phyloP scores from a whole-genome alignment of 768 basidiomycete species.

The Phylloporus scabripes region DNA sequence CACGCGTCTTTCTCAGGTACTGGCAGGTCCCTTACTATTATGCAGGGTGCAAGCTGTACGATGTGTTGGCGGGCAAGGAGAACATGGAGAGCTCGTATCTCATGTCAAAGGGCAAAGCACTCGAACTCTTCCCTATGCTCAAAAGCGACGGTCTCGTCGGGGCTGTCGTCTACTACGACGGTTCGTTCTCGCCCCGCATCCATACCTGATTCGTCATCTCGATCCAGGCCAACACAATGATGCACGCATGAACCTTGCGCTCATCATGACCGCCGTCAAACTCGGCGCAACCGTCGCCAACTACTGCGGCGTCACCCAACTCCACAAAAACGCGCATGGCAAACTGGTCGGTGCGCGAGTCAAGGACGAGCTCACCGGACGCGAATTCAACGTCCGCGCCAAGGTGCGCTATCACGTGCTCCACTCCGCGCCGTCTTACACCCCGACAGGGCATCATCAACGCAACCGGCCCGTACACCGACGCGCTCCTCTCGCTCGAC shows the following conservation, averaged over 20 bases:
- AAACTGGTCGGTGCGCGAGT: constrained; percentile 70
- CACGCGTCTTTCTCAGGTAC: constrained; percentile 43
- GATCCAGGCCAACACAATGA: constrained; percentile 91
- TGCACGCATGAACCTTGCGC: constrained; percentile 94
- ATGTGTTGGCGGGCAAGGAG: constrained; percentile 88
- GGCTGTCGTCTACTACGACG: constrained; percentile 96
- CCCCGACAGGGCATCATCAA: constrained; percentile 77
- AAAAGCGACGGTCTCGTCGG: constrained; percentile 90
- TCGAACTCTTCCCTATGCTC: constrained; percentile 95
- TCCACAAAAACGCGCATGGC: constrained; percentile 63
- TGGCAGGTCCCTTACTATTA: constrained; percentile 98
- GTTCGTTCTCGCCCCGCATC: constrained; percentile 36
- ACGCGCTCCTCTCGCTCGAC: constrained; percentile 79
- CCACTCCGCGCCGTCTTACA: background rate
- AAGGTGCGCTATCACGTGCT: constrained; percentile 42
- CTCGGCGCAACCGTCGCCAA: constrained; percentile 85
- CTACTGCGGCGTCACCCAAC: constrained; percentile 77
- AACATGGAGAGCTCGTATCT: constrained; percentile 96
- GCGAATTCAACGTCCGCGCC: constrained; percentile 76
- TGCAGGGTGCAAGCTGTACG: constrained; percentile 94
- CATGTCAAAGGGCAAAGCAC: constrained; percentile 89
- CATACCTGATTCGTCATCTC: background rate
- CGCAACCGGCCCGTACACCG: constrained; percentile 93
- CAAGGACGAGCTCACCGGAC: constrained; percentile 76
- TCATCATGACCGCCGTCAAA: constrained; percentile 92